These are phyloP conservation scores for Krasilnikovozyma curviuscula DNA, from an alignment of 768 basidiomycete genomes.

Conservation along the genomic window DNA sequence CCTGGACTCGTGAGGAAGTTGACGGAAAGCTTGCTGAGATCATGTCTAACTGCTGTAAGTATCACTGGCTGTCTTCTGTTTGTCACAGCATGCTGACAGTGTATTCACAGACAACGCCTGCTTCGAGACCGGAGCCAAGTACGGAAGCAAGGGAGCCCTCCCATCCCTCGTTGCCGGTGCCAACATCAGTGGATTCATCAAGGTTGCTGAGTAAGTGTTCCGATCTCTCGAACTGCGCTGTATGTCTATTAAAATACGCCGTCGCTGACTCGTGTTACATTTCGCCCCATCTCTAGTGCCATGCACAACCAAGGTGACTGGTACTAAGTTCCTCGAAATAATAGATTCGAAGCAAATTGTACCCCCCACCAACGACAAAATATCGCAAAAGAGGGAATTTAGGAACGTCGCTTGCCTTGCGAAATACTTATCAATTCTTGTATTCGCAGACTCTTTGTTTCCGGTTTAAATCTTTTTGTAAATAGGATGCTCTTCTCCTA, in stretches of 20 bases:
- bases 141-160: slow-evolving; percentile 28
- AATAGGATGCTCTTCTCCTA: too few relatives aligned
- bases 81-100: not conserved
- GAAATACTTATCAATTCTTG: too few relatives aligned
- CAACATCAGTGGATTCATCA: slow-evolving; percentile 47
- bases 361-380: too few relatives aligned
- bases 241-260: too few relatives aligned
- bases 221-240: too few relatives aligned
- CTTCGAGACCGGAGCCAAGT: slow-evolving; percentile 39
- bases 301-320: slow-evolving; percentile 58
- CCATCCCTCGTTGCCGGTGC: slow-evolving; percentile 43
- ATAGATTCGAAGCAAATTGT: too few relatives aligned
- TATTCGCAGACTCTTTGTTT: too few relatives aligned
- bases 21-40: slow-evolving; percentile 49
- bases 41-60: slow-evolving; percentile 46
- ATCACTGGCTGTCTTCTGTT: slow-evolving; percentile 12
- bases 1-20: slow-evolving; percentile 45
- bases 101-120: slow-evolving; percentile 31
- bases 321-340: slow-evolving; percentile 57
- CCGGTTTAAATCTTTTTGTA: too few relatives aligned
- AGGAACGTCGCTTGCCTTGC: too few relatives aligned
- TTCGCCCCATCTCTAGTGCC: too few relatives aligned
- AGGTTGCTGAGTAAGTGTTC: slow-evolving; percentile 44
- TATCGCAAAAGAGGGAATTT: too few relatives aligned
- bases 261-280: too few relatives aligned